Evolutionary conservation across 1,139 yeast genomes (phyloP).

Genomic region (Wickerhamomyces sp.): DNA sequence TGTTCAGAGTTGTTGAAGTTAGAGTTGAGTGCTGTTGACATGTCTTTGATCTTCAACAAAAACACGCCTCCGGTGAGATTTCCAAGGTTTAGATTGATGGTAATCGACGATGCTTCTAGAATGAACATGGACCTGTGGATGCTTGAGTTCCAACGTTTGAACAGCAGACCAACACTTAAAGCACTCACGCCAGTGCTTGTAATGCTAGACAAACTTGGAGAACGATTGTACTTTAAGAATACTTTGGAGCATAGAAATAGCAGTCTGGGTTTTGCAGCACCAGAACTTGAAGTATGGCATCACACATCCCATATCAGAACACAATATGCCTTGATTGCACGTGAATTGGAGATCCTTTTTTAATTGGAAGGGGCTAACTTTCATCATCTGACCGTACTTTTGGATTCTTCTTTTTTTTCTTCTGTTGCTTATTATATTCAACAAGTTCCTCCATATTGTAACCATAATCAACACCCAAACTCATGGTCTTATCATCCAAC

Average conservation of each 20-base stretch:
- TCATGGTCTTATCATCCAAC: conserved; percentile 28
- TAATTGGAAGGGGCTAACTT: no score
- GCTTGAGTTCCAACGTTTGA: conserved; percentile 13
- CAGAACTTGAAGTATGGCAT: conserved; percentile 9
- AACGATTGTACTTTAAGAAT: conserved; percentile 13
- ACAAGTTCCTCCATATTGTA: conserved; percentile 19
- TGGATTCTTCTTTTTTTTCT: conserved; percentile 5
- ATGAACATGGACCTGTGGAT: conserved; percentile 20
- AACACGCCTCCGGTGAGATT: conserved; percentile 8
- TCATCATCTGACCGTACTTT: no score
- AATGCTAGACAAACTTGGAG: conserved; percentile 19
- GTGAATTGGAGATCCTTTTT: not conserved
- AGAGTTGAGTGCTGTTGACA: conserved; percentile 22
- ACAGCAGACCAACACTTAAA: conserved; percentile 8
- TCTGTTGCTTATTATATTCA: conserved; percentile 11
- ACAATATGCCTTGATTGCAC: conserved; percentile 3
- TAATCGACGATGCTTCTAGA: conserved; percentile 24
- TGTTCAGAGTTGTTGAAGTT: conserved; percentile 5
- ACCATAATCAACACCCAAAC: conserved; percentile 25
- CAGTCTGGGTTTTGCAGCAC: not conserved
- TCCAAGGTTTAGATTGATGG: conserved; percentile 19
- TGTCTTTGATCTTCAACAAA: conserved; percentile 16
- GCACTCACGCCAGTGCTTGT: conserved; percentile 16
- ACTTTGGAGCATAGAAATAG: conserved; percentile 1
- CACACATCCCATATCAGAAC: conserved; percentile 3